Evolutionary conservation across 2,329 filamentous ascomycete species (phyloP).

Genomic region (Colletotrichum trifolii): DNA sequence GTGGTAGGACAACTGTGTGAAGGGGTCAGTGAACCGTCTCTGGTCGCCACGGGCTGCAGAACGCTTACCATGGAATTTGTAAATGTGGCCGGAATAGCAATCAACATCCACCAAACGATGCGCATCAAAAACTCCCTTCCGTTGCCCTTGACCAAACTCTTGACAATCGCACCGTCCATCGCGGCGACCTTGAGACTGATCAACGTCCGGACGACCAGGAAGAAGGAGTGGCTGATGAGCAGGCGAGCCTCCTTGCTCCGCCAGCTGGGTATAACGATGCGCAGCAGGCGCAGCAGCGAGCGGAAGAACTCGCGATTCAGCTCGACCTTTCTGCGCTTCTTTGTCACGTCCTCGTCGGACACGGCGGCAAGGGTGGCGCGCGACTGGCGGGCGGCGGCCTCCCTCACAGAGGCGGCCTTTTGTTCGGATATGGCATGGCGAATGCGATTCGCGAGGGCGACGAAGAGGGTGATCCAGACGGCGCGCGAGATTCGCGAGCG

Average conservation of each 20-base stretch:
- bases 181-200: conserved; percentile 97
- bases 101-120: conserved; percentile 98
- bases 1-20: conserved; percentile 86
- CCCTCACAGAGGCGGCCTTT: conserved; percentile 81
- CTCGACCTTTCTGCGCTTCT: conserved; percentile 82
- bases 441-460: conserved; percentile 86
- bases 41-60: neutral
- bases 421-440: conserved; percentile 93
- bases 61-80: conserved; percentile 93
- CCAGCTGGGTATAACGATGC: conserved; percentile 92
- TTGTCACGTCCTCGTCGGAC: conserved; percentile 50
- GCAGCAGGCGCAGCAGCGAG: conserved; percentile 80
- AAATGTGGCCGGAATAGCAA: conserved; percentile 94
- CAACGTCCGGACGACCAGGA: conserved; percentile 88
- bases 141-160: conserved; percentile 89
- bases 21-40: conserved; percentile 3
- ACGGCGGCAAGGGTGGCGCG: conserved; percentile 59
- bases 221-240: conserved; percentile 90
- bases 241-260: conserved; percentile 87
- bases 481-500: conserved; percentile 85
- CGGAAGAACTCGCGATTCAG: conserved; percentile 86
- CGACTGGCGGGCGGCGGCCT: conserved; percentile 65
- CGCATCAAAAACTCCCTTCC: conserved; percentile 89
- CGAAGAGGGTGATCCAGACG: conserved; percentile 84
- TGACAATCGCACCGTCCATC: conserved; percentile 93